Evolutionary conservation across 768 basidiomycete genomes (phyloP), one percentile per base, ranked within the genome.

Genomic region (Tulasnella sp.): DNA sequence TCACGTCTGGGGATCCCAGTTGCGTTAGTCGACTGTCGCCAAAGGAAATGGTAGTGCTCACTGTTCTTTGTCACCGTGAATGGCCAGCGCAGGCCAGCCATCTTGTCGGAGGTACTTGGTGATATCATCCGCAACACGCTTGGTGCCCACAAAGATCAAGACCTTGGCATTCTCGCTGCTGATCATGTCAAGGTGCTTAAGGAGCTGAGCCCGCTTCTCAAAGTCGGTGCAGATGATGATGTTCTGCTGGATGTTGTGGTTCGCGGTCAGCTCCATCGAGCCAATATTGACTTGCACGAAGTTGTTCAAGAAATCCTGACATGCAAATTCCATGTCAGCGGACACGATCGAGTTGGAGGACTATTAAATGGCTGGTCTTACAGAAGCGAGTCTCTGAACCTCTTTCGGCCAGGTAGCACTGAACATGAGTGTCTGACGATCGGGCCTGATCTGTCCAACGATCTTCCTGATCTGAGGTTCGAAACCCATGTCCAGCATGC

Each of bases 401-500:
- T 99, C 96, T 73, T 97, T 98, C 12, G 96, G 96, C 96, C 96
- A 99, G 5, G 96, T 99, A 11, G 96, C 96, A 55, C 92, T 96
- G 78, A 99, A 99, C 84, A 99, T 96, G 65, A 98, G 79, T 0
- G 96, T 99, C 70, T 99, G 96, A 67, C 96, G 82, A 75, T 99
- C 96, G 44, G 96, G 96, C 42, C 96, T 84, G 68, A 99, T 93
- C 72, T 99, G 96, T 65, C 84, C 77, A 65, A 98, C 89, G 64
- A 99, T 97, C 75, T 98, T 98, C 69, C 93, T 80, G 69, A 99
- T 98, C 71, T 99, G 96, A 54, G 96, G 96, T 74, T 99, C 96
- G 75, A 99, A 99, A 78, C 96, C 96, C 96, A 99, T 99, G 76
- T 99, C 96, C 63, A 99, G 80, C 96, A 99, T 99, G 68, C 96